Conservation (phyloP, 2,329 filamentous ascomycete species). For the Coleophoma eucalyptorum region DNA sequence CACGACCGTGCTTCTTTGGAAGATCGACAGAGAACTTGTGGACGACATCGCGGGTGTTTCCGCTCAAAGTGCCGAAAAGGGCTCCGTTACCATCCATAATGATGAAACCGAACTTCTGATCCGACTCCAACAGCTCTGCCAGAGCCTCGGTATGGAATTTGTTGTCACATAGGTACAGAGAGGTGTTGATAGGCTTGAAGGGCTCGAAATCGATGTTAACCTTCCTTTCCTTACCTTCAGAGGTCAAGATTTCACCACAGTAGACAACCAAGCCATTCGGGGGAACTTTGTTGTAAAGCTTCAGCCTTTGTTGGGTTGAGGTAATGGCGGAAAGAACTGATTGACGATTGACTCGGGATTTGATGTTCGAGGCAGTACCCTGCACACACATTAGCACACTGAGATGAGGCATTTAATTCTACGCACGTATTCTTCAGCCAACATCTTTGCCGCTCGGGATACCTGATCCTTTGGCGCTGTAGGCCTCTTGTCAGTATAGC, state of each 20-base stretch:
- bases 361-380: constrained; percentile 99
- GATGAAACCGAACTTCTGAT: constrained; percentile 99
- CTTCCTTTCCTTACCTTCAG: constrained; percentile 97
- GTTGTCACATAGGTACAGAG: constrained; percentile 98
- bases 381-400: constrained; percentile 30
- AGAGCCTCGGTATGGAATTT: constrained; percentile 99
- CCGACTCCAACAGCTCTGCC: constrained; percentile 94
- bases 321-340: constrained; percentile 98
- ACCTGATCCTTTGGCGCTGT: constrained; percentile 96
- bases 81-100: constrained; percentile 99
- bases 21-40: constrained; percentile 99
- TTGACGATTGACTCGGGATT: constrained; percentile 97
- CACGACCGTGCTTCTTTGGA: constrained; percentile 99
- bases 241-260: constrained; percentile 99
- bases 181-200: constrained; percentile 99
- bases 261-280: constrained; percentile 97
- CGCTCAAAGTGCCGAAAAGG: constrained; percentile 92
- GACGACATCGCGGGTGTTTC: constrained; percentile 93
- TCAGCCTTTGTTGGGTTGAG: constrained; percentile 97
- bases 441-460: constrained; percentile 95
- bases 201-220: constrained; percentile 99
- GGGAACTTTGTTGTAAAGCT: constrained; percentile 98
- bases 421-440: constrained; percentile 98
- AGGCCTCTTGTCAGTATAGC: constrained; percentile 6
- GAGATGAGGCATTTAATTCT: background rate